Evolutionary conservation across 2,329 filamentous ascomycete species (phyloP).

Genomic region (Geosmithia putterillii): DNA sequence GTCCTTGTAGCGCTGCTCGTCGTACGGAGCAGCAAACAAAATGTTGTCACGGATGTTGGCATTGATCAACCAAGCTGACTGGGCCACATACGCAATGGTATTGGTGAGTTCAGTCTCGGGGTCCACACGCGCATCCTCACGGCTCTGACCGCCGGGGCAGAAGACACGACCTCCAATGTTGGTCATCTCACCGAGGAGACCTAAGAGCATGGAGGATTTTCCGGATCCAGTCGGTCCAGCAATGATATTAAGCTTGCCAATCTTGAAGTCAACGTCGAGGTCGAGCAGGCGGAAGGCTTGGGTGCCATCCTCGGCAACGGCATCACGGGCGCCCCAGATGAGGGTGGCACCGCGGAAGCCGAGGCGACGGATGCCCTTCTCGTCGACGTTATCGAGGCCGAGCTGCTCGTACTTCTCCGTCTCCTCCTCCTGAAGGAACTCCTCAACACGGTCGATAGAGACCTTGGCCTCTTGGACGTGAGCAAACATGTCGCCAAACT

Average conservation of each 20-base stretch:
- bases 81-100: conserved; percentile 90
- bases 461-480: conserved; percentile 97
- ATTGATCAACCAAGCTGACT: conserved; percentile 95
- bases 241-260: conserved; percentile 84
- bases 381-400: conserved; percentile 53
- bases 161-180: conserved; percentile 68
- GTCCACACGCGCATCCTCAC: conserved; percentile 73
- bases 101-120: conserved; percentile 79
- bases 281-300: conserved; percentile 76
- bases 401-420: conserved; percentile 92
- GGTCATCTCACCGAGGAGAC: conserved; percentile 91
- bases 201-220: conserved; percentile 94
- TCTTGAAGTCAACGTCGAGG: conserved; percentile 67
- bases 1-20: conserved; percentile 72
- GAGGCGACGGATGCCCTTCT: conserved; percentile 60
- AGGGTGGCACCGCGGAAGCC: conserved; percentile 78
- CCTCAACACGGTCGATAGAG: conserved; percentile 90
- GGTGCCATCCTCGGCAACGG: conserved; percentile 50
- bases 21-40: conserved; percentile 69
- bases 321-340: conserved; percentile 68
- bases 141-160: conserved; percentile 72
- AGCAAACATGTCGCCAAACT: conserved; percentile 96
- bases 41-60: conserved; percentile 95
- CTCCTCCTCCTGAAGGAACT: conserved; percentile 86
- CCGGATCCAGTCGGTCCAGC: conserved; percentile 88